phyloP scores from a whole-genome alignment of 2,329 filamentous ascomycete genomes.

The Colletotrichum plurivorum region DNA sequence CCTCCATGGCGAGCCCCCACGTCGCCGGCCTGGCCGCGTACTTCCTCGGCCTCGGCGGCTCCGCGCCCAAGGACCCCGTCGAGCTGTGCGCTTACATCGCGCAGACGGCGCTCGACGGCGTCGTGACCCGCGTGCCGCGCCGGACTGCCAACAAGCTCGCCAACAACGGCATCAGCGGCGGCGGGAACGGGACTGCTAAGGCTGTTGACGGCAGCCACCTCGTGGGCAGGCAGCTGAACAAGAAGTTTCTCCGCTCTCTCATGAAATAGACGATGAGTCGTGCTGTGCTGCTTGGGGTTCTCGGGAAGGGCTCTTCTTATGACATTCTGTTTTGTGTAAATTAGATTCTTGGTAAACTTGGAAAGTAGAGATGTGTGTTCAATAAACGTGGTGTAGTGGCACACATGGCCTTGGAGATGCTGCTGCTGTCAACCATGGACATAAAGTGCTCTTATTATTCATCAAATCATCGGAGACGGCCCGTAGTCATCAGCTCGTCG shows the following conservation, averaged over 20 bases:
- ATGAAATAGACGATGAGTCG: neutral
- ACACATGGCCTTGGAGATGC: neutral
- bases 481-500: too few species aligned
- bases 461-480: too few species aligned
- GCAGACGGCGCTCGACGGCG: slow-evolving; percentile 55
- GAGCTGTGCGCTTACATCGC: slow-evolving; percentile 59
- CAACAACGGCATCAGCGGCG: slow-evolving; percentile 47
- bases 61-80: slow-evolving; percentile 45
- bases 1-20: slow-evolving; percentile 43
- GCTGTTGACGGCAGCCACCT: slow-evolving; percentile 7
- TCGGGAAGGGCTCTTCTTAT: slow-evolving; percentile 5
- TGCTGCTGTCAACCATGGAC: too few species aligned
- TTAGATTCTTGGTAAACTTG: neutral
- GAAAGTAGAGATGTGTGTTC: slow-evolving; percentile 15
- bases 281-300: neutral
- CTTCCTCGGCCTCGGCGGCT: slow-evolving; percentile 60
- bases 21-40: slow-evolving; percentile 43
- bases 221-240: slow-evolving; percentile 26
- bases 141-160: slow-evolving; percentile 53
- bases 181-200: slow-evolving; percentile 33
- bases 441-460: neutral
- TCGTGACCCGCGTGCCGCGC: slow-evolving; percentile 52
- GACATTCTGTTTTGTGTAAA: slow-evolving; percentile 22
- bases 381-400: neutral
- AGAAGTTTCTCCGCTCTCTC: slow-evolving; percentile 11